A percentile compares a stretch with the other conserved stretches of the same genome.
phyloP scores from a whole-genome alignment of 108 stramenopile species.

The Cyclotella kingstonii region DNA sequence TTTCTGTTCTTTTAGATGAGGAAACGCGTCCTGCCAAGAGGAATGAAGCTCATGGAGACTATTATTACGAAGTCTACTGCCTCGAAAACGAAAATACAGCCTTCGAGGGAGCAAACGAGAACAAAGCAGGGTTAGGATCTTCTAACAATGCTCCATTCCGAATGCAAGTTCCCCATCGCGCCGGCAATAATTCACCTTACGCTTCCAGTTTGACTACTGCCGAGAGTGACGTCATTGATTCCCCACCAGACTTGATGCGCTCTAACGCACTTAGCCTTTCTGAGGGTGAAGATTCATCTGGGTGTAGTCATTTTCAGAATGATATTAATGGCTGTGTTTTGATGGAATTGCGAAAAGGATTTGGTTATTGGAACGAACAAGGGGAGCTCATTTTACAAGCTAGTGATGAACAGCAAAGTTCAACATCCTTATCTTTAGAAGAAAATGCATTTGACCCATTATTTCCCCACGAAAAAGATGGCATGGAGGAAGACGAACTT shows the following conservation, averaged over 20 bases:
- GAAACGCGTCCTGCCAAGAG: background rate
- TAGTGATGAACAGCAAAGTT: constrained; percentile 18
- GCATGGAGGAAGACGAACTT: constrained; percentile 14
- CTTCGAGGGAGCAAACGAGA: background rate
- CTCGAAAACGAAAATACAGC: constrained; percentile 15
- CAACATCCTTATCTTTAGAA: constrained; percentile 1
- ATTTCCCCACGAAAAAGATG: constrained; percentile 8
- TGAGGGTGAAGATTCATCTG: constrained; percentile 22
- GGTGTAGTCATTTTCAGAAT: background rate
- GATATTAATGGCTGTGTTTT: constrained; percentile 5
- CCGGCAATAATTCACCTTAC: background rate
- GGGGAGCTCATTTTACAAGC: constrained; percentile 69
- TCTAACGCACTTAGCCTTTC: constrained; percentile 12
- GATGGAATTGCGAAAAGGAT: constrained; percentile 60
- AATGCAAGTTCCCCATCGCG: background rate
- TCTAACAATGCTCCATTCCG: background rate
- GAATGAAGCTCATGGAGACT: constrained; percentile 22
- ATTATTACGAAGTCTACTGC: constrained; percentile 42
- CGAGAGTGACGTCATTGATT: constrained; percentile 1
- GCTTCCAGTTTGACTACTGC: constrained; percentile 1
- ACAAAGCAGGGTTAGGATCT: too few relatives aligned
- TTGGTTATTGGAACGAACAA: constrained; percentile 72
- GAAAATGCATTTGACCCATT: constrained; percentile 14
- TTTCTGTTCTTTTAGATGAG: constrained; percentile 3
- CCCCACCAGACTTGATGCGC: constrained; percentile 22